Percentiles rank a stretch among this genome's conserved stretches.
phyloP scores from a whole-genome alignment of 176 grass and related monocot genomes.

The Panicum miliaceum region DNA sequence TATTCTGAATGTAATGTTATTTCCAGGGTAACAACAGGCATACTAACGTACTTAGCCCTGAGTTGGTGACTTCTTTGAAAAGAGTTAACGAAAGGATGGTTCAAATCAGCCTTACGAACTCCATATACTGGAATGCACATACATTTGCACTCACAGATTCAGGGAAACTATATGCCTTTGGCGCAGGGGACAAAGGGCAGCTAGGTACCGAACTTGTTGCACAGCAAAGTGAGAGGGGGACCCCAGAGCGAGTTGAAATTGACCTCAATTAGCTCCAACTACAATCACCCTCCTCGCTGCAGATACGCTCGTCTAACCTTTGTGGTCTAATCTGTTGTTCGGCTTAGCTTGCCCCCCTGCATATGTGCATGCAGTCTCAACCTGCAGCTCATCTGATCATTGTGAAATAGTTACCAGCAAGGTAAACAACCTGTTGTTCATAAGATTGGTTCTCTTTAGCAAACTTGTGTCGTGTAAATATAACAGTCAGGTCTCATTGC shows the following conservation, averaged over 20 bases:
- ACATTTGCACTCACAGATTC: constrained; percentile 90
- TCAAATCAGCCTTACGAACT: constrained; percentile 85
- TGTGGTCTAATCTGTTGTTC: neutral
- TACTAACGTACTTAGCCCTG: constrained; percentile 67
- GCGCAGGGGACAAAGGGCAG: constrained; percentile 83
- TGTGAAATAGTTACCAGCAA: constrained; percentile 24
- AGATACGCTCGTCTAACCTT: constrained; percentile 30
- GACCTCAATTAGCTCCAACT: constrained; percentile 57
- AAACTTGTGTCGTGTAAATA: constrained; percentile 51
- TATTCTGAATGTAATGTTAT: constrained; percentile 19
- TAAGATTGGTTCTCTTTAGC: constrained; percentile 31
- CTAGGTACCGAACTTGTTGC: constrained; percentile 76
- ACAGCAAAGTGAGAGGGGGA: constrained; percentile 77
- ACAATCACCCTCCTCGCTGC: neutral
- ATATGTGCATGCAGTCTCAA: neutral
- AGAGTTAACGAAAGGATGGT: constrained; percentile 74
- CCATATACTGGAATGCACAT: constrained; percentile 93
- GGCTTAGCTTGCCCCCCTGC: constrained; percentile 1
- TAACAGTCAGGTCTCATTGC: constrained; percentile 33
- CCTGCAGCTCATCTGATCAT: neutral
- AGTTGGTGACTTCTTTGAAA: constrained; percentile 86
- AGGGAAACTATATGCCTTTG: constrained; percentile 80
- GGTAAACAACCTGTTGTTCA: constrained; percentile 11
- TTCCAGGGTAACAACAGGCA: constrained; percentile 84
- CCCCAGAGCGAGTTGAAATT: constrained; percentile 67